Evolutionary conservation across 169 alveolate species (phyloP), one percentile per base, ranked within the genome.

Genomic region (Plasmodium malariae): DNA sequence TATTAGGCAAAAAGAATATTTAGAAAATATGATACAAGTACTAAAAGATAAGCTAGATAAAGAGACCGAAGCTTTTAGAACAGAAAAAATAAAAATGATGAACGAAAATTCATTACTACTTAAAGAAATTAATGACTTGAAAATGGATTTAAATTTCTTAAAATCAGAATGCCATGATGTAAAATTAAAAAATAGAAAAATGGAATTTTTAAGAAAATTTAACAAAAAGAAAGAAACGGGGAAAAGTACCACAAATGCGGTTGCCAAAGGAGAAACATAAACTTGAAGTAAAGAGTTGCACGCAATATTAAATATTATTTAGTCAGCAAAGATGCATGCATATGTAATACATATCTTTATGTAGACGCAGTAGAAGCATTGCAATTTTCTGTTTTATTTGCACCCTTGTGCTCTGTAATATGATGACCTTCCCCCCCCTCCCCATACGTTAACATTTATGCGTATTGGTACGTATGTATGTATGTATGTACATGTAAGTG

Each of bases 61-160:
- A 28, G 91, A 83, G 26, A 67, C 91, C 34, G 91, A 65, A 70
- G 91, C 91, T 6, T 83, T 54, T 72, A 70, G 91, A 43, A 54
- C 37, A 12, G 91, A 83, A 70, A 83, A 83, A 68, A 83, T 83
- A 0, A 83, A 83, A 37, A 83, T 83, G 91, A 83, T 83, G 91
- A 83, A 68, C 37, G 91, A 83, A 59, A 83, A 83, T 36, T 65
- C 91, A 12, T 55, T 83, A 59, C 59, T 83, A 24, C 55, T 83
- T 12, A 83, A 83, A 60, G 91, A 83, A 45, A 83, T 83, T 14
- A 83, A 83, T 72, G 91, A 83, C 43, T 69, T 83, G 63, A 83
- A 83, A 60, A 51, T 83, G 74, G 91, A 83, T 45, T 40, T 83
- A 28, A 83, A 83, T n/a, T 83, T 83, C 43, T 60, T 83, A 24